Base-by-base conservation (phyloP, 768 basidiomycete genomes). In the Trametes cubensis region DNA sequence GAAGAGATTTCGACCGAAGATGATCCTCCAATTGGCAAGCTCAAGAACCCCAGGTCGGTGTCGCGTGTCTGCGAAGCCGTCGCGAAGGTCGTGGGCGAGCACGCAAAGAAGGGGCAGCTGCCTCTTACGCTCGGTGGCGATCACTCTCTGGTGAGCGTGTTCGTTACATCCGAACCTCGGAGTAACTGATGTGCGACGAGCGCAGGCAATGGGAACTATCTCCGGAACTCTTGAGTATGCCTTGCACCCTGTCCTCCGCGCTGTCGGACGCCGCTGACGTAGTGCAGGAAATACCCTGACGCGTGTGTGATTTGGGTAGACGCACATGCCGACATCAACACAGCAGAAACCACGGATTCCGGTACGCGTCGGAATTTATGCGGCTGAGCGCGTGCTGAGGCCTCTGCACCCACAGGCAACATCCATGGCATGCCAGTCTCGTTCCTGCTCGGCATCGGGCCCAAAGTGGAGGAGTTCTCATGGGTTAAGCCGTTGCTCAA, bases 401-500 rank as follows among this genome's bases (percentile, higher is more conserved):
- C 26, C 39, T 2, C 20, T 30, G 46, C 52, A 20, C 15, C 7
- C 70, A 38, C 71, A 83, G 96, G 96, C 30, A 98, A 98, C 76
- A 88, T 99, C 48, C 97, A 99, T 76, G 97, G 97, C 63, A 98
- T 97, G 89, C 97, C 97, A 21, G 84, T 98, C 46, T 93, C 97
- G 6, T 98, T 98, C 84, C 85, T 99, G 52, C 73, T 92, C 75
- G 74, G 83, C 73, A 65, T 80, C 38, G 77, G 75, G 41, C 66
- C 72, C 38, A 72, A 73, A 28, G 42, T 79, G 42, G 70, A 78
- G 61, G 76, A 79, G 61, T 86, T 83, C 70, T 69, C 74, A 46
- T 89, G 88, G 85, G 70, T 87, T 54, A 85, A 85, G 72, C 86
- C 86, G 40, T 70, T 78, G 25, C 81, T 98, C 39, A 85, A 79